Percentiles rank a stretch among this genome's conserved stretches.
phyloP scores from a whole-genome alignment of 2,329 filamentous ascomycete species.

The Davidsoniella neocaledoniae region DNA sequence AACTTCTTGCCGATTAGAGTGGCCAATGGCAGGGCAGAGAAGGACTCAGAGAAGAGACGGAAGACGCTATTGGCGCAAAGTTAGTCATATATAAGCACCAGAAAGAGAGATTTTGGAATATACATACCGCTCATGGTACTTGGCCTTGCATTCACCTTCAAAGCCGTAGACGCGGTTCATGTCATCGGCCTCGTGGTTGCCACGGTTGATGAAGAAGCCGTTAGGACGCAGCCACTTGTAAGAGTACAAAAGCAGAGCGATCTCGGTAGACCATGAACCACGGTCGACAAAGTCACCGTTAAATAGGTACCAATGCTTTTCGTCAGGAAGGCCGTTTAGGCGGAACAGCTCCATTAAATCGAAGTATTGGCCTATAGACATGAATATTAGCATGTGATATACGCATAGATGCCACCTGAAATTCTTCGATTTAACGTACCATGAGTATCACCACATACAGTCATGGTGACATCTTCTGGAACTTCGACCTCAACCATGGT shows the following conservation, averaged over 20 bases:
- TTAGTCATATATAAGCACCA: neutral
- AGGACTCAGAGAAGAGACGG: slow-evolving; percentile 95
- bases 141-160: slow-evolving; percentile 93
- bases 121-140: slow-evolving; percentile 68
- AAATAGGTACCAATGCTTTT: slow-evolving; percentile 88
- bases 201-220: slow-evolving; percentile 86
- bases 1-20: slow-evolving; percentile 84
- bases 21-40: slow-evolving; percentile 82
- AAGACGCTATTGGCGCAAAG: slow-evolving; percentile 42
- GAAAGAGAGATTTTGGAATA: neutral
- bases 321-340: slow-evolving; percentile 67
- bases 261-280: slow-evolving; percentile 96
- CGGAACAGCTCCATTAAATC: slow-evolving; percentile 94
- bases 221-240: slow-evolving; percentile 91
- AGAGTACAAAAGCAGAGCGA: slow-evolving; percentile 80
- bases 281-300: slow-evolving; percentile 98
- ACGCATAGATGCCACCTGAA: neutral
- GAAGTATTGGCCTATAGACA: slow-evolving; percentile 71
- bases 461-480: slow-evolving; percentile 59
- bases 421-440: slow-evolving; percentile 33
- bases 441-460: slow-evolving; percentile 94
- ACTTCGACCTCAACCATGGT: slow-evolving; percentile 94
- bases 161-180: slow-evolving; percentile 99
- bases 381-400: slow-evolving; percentile 14
- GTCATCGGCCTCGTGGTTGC: slow-evolving; percentile 97